phyloP scores from a whole-genome alignment of 2,329 filamentous ascomycete species.

The Diplocarpon mali region DNA sequence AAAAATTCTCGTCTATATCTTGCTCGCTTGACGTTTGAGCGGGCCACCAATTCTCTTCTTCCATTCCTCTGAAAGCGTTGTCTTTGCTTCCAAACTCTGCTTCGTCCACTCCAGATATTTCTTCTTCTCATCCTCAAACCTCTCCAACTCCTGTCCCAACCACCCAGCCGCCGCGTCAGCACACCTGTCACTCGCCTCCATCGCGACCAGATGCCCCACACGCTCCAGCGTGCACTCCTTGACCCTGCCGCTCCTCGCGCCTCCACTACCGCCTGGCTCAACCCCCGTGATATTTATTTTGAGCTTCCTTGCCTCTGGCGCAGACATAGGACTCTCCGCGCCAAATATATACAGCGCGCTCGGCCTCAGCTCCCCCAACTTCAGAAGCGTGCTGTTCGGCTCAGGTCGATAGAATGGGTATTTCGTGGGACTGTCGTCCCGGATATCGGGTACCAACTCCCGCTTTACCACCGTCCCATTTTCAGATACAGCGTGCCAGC shows the following conservation, averaged over 20 bases:
- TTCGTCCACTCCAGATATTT: constrained; percentile 42
- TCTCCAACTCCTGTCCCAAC: constrained; percentile 43
- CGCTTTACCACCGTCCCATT: constrained; percentile 32
- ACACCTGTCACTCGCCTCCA: constrained; percentile 62
- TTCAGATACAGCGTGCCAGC: constrained; percentile 31
- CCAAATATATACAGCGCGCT: constrained; percentile 62
- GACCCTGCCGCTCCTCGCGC: constrained; percentile 54
- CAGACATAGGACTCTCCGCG: constrained; percentile 44
- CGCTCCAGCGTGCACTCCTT: constrained; percentile 50
- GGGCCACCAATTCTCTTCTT: constrained; percentile 22
- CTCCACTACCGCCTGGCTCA: constrained; percentile 57
- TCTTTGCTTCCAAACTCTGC: constrained; percentile 40
- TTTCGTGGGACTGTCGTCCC: constrained; percentile 18
- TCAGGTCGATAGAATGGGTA: constrained; percentile 59
- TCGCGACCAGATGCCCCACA: constrained; percentile 70
- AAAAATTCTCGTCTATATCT: constrained; percentile 6
- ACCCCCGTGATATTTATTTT: constrained; percentile 55
- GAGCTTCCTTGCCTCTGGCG: constrained; percentile 36
- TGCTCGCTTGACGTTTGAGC: constrained; percentile 8
- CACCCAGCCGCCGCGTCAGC: constrained; percentile 49
- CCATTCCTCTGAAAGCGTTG: constrained; percentile 43
- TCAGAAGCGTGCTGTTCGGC: constrained; percentile 40
- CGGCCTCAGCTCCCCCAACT: constrained; percentile 51
- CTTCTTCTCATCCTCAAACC: constrained; percentile 46
- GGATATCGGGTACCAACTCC: constrained; percentile 34